phyloP scores from a whole-genome alignment of 106 monocot species.

The Platanthera guangdongensis region DNA sequence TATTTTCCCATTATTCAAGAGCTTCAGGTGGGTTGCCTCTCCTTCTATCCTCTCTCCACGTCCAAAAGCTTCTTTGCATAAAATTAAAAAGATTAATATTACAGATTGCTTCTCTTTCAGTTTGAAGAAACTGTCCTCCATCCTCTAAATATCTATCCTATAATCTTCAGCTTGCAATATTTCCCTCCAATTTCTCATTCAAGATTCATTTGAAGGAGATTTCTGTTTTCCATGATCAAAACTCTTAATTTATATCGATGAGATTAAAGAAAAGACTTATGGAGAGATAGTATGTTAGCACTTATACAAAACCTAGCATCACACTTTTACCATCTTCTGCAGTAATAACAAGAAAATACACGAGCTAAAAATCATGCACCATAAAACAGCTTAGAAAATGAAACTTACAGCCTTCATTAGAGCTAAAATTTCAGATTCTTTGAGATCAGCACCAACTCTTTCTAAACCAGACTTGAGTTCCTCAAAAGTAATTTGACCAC shows the following conservation, averaged over 20 bases:
- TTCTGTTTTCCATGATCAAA: background rate
- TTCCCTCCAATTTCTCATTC: background rate
- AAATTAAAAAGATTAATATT: background rate
- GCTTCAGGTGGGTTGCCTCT: too few relatives aligned
- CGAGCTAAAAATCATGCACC: background rate
- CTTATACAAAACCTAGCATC: background rate
- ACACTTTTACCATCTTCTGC: background rate
- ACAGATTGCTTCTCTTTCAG: background rate
- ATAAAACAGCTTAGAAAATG: background rate
- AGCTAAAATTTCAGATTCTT: conserved; percentile 55
- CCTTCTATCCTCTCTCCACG: too few relatives aligned
- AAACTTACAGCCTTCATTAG: conserved; percentile 56
- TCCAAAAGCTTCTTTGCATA: too few relatives aligned
- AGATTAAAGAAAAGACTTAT: background rate
- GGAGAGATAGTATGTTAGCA: background rate
- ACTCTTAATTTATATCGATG: background rate
- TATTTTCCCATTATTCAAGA: too few relatives aligned
- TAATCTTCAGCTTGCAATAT: background rate
- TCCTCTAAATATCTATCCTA: background rate
- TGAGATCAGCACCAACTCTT: conserved; percentile 53
- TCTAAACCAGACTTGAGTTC: conserved; percentile 50
- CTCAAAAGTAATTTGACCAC: conserved; percentile 56
- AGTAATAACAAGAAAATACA: background rate
- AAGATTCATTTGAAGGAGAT: background rate
- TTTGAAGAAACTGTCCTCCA: background rate